phyloP scores from a whole-genome alignment of 2,329 filamentous ascomycete species.

The Biscogniauxia mediterranea region DNA sequence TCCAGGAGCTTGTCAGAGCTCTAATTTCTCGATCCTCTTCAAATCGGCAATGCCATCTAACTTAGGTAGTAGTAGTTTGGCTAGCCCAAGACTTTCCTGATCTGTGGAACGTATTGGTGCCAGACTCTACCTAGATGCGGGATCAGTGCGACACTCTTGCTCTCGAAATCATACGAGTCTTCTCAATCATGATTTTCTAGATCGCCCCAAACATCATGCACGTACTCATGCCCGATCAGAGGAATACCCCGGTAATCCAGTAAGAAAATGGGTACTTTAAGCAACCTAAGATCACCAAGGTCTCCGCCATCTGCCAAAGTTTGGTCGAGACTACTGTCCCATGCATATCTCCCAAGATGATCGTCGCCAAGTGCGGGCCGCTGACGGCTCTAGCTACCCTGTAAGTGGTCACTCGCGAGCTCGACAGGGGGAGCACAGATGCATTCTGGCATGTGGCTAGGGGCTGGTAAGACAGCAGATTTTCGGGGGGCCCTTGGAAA shows the following conservation, averaged over 20 bases:
- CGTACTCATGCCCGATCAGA: not conserved
- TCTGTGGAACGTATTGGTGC: not conserved
- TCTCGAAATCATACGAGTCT: not conserved
- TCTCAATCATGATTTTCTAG: not conserved
- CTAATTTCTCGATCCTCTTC: not conserved
- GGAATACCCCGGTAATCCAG: not conserved
- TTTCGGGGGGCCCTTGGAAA: not conserved
- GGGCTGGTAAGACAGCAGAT: not conserved
- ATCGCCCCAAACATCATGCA: not conserved
- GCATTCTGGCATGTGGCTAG: not conserved
- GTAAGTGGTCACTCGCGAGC: not conserved
- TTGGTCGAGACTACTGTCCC: not conserved
- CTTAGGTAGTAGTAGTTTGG: not conserved
- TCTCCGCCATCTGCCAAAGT: not conserved
- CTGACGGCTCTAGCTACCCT: not conserved
- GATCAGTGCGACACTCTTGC: not conserved
- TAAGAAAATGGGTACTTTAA: not conserved
- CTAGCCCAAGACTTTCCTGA: not conserved
- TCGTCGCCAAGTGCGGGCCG: not conserved
- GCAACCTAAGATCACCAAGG: not conserved
- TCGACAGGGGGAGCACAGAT: not conserved
- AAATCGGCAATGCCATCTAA: not conserved
- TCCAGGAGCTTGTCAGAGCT: not conserved
- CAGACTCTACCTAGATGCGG: not conserved
- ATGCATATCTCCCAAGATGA: not conserved